Percentiles rank a stretch among this genome's conserved stretches.
Evolutionary conservation across 2,329 filamentous ascomycete species (phyloP).

Genomic region (Lasiodiplodia gonubiensis): DNA sequence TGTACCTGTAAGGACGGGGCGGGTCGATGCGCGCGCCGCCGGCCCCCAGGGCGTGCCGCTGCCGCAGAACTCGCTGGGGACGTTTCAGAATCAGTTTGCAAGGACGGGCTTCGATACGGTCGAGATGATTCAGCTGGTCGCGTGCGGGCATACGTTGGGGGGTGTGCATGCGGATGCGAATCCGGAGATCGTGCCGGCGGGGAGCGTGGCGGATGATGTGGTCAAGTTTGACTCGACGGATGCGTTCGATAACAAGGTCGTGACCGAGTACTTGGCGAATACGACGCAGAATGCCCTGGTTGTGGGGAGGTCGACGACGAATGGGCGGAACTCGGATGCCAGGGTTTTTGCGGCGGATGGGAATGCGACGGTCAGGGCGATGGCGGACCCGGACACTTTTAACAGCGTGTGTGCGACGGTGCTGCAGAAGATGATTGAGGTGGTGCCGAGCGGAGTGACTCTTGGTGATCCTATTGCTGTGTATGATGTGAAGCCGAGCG

Average conservation of each 20-base stretch:
- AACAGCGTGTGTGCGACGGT: slow-evolving; percentile 56
- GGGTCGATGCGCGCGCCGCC: slow-evolving; percentile 58
- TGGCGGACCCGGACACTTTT: slow-evolving; percentile 56
- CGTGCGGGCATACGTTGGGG: slow-evolving; percentile 67
- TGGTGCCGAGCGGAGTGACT: slow-evolving; percentile 58
- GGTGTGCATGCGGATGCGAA: slow-evolving; percentile 63
- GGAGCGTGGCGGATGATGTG: slow-evolving; percentile 53
- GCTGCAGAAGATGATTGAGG: slow-evolving; percentile 67
- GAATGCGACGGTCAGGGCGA: slow-evolving; percentile 60
- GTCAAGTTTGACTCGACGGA: slow-evolving; percentile 56
- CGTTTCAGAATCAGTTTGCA: slow-evolving; percentile 61
- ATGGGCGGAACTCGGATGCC: slow-evolving; percentile 60
- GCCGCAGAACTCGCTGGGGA: slow-evolving; percentile 60
- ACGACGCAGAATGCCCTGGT: slow-evolving; percentile 63
- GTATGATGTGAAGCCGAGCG: slow-evolving; percentile 65
- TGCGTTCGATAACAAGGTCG: slow-evolving; percentile 62
- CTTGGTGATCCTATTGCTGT: slow-evolving; percentile 61
- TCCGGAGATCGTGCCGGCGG: slow-evolving; percentile 57
- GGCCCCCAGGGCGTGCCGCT: slow-evolving; percentile 62
- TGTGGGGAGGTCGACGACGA: slow-evolving; percentile 55
- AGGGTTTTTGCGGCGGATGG: slow-evolving; percentile 62
- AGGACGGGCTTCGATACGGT: slow-evolving; percentile 62
- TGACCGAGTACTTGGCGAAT: slow-evolving; percentile 62
- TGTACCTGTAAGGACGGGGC: slow-evolving; percentile 60
- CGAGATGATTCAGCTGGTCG: slow-evolving; percentile 66